These are phyloP conservation scores for Bauhinia variegata DNA, from an alignment of 306 rosid genomes.

Conservation along the genomic window DNA sequence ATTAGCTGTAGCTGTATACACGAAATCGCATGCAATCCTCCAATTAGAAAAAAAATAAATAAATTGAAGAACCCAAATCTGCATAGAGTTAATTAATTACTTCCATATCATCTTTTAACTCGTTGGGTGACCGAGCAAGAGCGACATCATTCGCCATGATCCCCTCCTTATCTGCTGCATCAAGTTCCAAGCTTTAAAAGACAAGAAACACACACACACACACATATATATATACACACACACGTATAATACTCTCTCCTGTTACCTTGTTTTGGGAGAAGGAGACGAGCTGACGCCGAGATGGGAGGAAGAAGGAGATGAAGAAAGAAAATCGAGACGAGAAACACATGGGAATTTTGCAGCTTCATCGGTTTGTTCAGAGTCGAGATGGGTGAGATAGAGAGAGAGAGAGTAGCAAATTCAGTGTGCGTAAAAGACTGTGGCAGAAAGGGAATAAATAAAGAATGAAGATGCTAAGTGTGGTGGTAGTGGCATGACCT, in stretches of 20 bases:
- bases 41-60: background rate
- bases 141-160: slow-evolving; percentile 17
- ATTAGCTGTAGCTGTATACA: slow-evolving; percentile 35
- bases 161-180: slow-evolving; percentile 50
- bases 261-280: slow-evolving; percentile 47
- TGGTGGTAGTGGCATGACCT: too few species aligned
- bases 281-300: slow-evolving; percentile 41
- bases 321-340: slow-evolving; percentile 40
- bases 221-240: too few species aligned
- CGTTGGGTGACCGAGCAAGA: slow-evolving; percentile 10
- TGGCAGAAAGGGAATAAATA: too few species aligned
- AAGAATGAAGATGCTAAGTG: too few species aligned
- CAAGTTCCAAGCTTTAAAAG: slow-evolving; percentile 28
- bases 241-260: too few species aligned
- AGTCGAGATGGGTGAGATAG: background rate
- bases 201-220: too few species aligned
- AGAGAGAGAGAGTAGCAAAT: slow-evolving; percentile 1
- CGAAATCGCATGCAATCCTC: background rate
- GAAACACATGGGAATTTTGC: slow-evolving; percentile 22
- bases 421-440: slow-evolving; percentile 15
- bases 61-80: too few species aligned
- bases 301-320: slow-evolving; percentile 43
- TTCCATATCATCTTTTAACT: too few species aligned
- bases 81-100: slow-evolving; percentile 39
- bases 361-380: slow-evolving; percentile 35